A percentile compares a stretch with the other conserved stretches of the same genome.
phyloP scores from a whole-genome alignment of 495 filamentous ascomycete genomes.

The Polyplosphaeria fusca region DNA sequence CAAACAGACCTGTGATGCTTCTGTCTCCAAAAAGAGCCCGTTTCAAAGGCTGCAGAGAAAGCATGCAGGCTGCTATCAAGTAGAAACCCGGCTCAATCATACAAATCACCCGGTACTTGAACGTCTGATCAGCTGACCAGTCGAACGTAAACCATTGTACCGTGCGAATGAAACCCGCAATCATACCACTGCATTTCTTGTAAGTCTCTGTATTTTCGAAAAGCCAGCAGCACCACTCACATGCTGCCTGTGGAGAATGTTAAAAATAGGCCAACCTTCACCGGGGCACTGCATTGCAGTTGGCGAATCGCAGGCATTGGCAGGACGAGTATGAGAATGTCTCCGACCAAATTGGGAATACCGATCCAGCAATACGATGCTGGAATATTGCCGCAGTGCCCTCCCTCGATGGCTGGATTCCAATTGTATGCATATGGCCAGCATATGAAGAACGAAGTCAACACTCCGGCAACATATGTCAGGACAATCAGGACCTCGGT shows the following conservation, averaged over 20 bases:
- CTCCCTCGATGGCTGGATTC: conserved; percentile 1
- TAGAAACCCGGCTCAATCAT: no score
- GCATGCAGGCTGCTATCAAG: no score
- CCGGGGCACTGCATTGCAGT: conserved; percentile 1
- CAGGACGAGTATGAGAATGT: neutral
- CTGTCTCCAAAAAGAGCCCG: no score
- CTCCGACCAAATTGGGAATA: neutral
- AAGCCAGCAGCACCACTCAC: no score
- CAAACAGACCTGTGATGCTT: no score
- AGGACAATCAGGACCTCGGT: neutral
- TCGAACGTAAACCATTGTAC: no score
- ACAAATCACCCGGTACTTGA: no score
- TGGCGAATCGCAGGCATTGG: conserved; percentile 8
- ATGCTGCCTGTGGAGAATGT: conserved; percentile 3
- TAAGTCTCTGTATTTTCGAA: no score
- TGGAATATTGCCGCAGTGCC: conserved; percentile 6
- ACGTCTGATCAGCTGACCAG: no score
- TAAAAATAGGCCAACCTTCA: conserved; percentile 1
- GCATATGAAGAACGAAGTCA: conserved; percentile 15
- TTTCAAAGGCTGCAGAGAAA: no score
- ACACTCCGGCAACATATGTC: neutral
- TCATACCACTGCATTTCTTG: no score
- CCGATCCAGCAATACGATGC: conserved; percentile 2
- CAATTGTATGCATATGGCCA: conserved; percentile 16
- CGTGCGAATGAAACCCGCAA: no score